Evolutionary conservation across 108 stramenopile species (phyloP).

Genomic region (Licmophora abbreviata): DNA sequence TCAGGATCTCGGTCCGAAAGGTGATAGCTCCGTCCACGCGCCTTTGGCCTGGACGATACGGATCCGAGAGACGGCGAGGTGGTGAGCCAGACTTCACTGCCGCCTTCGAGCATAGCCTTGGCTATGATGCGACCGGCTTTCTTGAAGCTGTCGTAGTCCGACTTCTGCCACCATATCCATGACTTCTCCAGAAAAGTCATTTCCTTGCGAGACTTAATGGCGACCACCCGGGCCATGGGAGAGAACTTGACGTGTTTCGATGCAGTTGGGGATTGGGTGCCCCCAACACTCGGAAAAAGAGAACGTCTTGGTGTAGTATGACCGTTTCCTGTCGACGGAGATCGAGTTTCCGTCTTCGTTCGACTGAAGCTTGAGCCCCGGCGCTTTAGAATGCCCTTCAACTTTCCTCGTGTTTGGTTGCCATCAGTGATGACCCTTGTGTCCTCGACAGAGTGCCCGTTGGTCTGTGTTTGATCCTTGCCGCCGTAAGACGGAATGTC

Average conservation of each 20-base stretch:
- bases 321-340: slow-evolving; percentile 4
- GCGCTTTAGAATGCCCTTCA: slow-evolving; percentile 33
- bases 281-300: slow-evolving; percentile 31
- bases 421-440: too few species aligned
- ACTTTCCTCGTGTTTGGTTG: not conserved
- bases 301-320: slow-evolving; percentile 22
- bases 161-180: slow-evolving; percentile 76
- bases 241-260: slow-evolving; percentile 40
- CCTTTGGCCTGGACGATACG: not conserved
- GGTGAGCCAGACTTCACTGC: slow-evolving; percentile 79
- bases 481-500: too few species aligned
- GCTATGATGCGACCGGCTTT: slow-evolving; percentile 84
- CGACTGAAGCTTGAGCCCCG: not conserved
- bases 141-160: slow-evolving; percentile 80
- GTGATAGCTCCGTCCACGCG: too few species aligned
- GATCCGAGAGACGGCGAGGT: slow-evolving; percentile 35
- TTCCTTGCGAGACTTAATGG: slow-evolving; percentile 60
- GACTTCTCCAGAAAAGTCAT: slow-evolving; percentile 53
- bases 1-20: not conserved
- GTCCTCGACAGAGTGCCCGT: too few species aligned
- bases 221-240: slow-evolving; percentile 77
- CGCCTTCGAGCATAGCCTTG: slow-evolving; percentile 79
- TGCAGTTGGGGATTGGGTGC: slow-evolving; percentile 11
- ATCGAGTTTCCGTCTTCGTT: not conserved
- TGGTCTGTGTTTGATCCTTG: not conserved